A percentile compares a stretch with the other conserved stretches of the same genome.
phyloP scores from a whole-genome alignment of 345 rosid genomes.

The Reutealis trisperma region DNA sequence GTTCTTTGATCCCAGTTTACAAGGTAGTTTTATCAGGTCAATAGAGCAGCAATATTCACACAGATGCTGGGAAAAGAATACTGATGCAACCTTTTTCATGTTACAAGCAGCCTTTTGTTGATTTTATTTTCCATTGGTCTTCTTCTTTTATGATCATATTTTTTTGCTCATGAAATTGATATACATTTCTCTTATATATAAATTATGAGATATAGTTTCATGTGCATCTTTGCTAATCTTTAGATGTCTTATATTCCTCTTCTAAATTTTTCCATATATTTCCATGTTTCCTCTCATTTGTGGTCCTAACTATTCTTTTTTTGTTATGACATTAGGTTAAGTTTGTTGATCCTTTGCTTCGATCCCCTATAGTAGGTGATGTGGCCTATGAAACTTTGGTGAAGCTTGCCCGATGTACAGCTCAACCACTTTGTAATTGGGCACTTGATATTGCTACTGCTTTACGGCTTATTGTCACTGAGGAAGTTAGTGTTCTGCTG shows the following conservation, averaged over 20 bases:
- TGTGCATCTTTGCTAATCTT: not conserved
- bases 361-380: constrained; percentile 75
- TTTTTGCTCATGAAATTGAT: not conserved
- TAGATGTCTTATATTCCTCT: not conserved
- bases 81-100: not conserved
- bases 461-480: constrained; percentile 65
- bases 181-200: not conserved
- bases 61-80: not conserved
- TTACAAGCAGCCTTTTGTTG: not conserved
- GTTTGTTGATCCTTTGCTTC: constrained; percentile 80
- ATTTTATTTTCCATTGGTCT: not conserved
- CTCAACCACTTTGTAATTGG: constrained; percentile 85
- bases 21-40: not conserved
- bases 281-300: not conserved
- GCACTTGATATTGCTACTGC: constrained; percentile 94
- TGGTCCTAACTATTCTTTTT: not conserved
- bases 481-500: constrained; percentile 54
- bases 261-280: not conserved
- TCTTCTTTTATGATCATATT: not conserved
- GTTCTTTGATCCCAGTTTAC: not conserved
- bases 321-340: constrained; percentile 50
- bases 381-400: constrained; percentile 80
- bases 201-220: not conserved
- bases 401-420: constrained; percentile 82
- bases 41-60: not conserved